phyloP scores from a whole-genome alignment of 805 yeast species.

The Candida succiphila region DNA sequence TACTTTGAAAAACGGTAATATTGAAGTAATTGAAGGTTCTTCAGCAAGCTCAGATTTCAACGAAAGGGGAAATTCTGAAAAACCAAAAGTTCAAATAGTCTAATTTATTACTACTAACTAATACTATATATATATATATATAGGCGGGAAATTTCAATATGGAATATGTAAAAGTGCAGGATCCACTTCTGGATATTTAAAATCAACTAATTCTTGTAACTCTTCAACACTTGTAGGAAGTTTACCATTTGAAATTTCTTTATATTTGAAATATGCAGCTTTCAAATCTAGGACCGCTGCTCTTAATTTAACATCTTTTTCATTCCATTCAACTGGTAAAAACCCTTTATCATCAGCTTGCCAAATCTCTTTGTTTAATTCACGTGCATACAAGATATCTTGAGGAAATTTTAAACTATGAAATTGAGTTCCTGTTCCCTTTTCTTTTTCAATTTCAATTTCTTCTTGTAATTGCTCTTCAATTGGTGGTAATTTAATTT shows the following conservation, averaged over 20 bases:
- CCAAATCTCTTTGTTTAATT: constrained; percentile 24
- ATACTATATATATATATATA: too few species aligned
- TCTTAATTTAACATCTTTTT: constrained; percentile 31
- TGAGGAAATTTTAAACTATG: constrained; percentile 45
- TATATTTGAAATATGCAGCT: constrained; percentile 32
- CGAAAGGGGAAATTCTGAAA: too few species aligned
- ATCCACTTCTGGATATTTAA: constrained; percentile 20
- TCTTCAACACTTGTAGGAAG: constrained; percentile 28
- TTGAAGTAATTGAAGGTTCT: constrained; percentile 1
- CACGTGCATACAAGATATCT: constrained; percentile 44
- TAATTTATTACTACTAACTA: too few species aligned
- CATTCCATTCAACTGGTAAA: constrained; percentile 43
- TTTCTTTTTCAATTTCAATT: constrained; percentile 21
- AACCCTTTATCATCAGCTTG: constrained; percentile 29
- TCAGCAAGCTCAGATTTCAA: neutral
- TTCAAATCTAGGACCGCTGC: constrained; percentile 33
- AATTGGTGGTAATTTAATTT: constrained; percentile 37
- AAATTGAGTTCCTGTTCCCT: constrained; percentile 33
- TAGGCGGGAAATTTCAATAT: too few species aligned
- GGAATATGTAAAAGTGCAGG: neutral
- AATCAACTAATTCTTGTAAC: constrained; percentile 26
- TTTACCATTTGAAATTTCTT: constrained; percentile 25
- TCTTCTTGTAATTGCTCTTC: constrained; percentile 38
- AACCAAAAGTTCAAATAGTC: too few species aligned
- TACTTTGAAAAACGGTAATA: neutral